Conservation (phyloP, 345 rosid genomes). For the Raphanus raphanistrum region DNA sequence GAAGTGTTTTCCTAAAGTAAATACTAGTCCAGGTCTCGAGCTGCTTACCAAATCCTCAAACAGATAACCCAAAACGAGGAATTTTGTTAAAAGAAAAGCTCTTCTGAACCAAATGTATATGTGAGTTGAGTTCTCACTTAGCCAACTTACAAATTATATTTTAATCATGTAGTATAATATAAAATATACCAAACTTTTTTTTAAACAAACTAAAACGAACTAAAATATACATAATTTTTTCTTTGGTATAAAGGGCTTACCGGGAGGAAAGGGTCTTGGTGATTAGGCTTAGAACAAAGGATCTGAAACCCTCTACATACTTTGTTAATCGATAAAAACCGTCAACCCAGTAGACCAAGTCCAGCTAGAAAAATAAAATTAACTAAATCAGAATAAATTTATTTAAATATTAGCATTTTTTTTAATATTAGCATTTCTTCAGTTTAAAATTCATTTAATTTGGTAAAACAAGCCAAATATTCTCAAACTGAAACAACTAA, state of each 20-base stretch:
- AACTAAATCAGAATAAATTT: background rate
- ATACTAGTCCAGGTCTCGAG: slow-evolving; percentile 2
- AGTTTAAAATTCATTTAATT: background rate
- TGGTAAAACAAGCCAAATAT: background rate
- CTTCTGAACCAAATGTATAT: background rate
- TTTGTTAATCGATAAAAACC: background rate
- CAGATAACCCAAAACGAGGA: slow-evolving; percentile 21
- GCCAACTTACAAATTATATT: background rate
- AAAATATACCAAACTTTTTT: background rate
- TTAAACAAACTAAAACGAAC: background rate
- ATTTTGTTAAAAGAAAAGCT: background rate
- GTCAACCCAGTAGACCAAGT: background rate
- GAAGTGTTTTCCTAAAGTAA: slow-evolving; percentile 9
- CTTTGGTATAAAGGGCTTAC: too few species aligned
- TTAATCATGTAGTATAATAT: background rate
- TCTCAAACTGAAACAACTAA: background rate
- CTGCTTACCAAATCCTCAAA: slow-evolving; percentile 26
- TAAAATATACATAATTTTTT: background rate
- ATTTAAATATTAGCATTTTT: background rate
- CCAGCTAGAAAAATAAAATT: background rate
- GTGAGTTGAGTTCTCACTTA: background rate
- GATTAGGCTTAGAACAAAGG: too few species aligned
- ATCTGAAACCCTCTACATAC: too few species aligned
- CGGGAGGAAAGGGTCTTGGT: too few species aligned
- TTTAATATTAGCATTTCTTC: background rate